Evolutionary conservation across 108 stramenopile genomes (phyloP), one percentile per base, ranked within the genome.

Genomic region (Pelagomonas calceolata): DNA sequence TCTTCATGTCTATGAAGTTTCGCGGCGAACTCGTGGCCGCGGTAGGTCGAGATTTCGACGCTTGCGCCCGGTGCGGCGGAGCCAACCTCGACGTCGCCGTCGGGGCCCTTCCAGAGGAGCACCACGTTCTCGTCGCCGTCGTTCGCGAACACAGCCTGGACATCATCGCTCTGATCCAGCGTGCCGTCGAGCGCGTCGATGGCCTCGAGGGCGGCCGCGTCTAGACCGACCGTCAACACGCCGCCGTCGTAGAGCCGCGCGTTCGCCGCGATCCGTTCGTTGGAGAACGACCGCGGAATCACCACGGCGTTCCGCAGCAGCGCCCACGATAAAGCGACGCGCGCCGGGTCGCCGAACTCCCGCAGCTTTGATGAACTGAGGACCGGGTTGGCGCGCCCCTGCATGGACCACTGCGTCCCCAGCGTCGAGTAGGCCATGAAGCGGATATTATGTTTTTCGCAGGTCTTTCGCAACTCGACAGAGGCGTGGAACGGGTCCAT

Each of bases 401-500:
- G 34, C 0, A 39, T 46, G 4, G 73, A 33, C 80, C 80, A 78
- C 65, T 80, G 80, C 32, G 68, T 65, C 44, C 82, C 80, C 17
- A 82, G 45, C 1, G 82, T 78, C 60, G 73, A 75, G 74, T 82
- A 82, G 18, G 82, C 68, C 30, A 78, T 72, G 75, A 78, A 82
- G 21, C 68, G 70, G 43, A 82, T 81, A 30, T n/a, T 51, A 34
- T 78, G 36, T 10, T 70, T 43, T 26, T 46, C 63, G 18, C 76
- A 77, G 29, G 78, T 46, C 29, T 30, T 36, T 26, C 82, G 79
- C 9, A 82, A 74, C 17, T 32, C 75, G 16, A 30, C 45, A 31
- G 80, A 79, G 34, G 78, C 77, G 36, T 78, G 82, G 39, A 82
- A 78, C 15, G 82, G 82, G 60, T 82, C 82, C 80, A 82, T 80